These are phyloP conservation scores for Botryotinia convoluta DNA, from an alignment of 2,329 filamentous ascomycete species.

Conservation along the genomic window DNA sequence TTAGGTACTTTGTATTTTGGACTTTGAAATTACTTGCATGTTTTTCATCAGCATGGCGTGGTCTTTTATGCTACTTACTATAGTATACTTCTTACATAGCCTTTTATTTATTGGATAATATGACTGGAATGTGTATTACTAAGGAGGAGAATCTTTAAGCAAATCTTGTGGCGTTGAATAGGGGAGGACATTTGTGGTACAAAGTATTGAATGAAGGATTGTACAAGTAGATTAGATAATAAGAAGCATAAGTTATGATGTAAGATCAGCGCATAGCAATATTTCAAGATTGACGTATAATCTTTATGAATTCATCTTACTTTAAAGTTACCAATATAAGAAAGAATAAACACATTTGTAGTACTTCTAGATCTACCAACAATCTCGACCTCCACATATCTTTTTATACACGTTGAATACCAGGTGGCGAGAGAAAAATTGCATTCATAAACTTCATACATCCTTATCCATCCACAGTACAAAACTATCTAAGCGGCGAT, in stretches of 20 bases:
- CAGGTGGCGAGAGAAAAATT: not conserved
- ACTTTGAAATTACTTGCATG: not conserved
- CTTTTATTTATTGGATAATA: slow-evolving; percentile 7
- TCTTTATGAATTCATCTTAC: not conserved
- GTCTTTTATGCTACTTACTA: not conserved
- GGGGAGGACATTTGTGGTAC: not conserved
- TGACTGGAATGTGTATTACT: slow-evolving; percentile 2
- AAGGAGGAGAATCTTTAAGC: not conserved
- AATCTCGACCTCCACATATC: not conserved
- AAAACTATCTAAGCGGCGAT: not conserved
- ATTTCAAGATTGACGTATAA: not conserved
- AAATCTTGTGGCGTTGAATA: slow-evolving; percentile 2
- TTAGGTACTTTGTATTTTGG: not conserved
- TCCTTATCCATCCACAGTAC: not conserved
- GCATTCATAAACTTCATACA: not conserved
- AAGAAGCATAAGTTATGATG: not conserved
- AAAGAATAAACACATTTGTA: not conserved
- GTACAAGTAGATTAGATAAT: slow-evolving; percentile 5
- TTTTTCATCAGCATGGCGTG: not conserved
- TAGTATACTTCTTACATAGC: slow-evolving; percentile 2
- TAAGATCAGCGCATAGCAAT: not conserved
- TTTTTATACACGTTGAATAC: not conserved
- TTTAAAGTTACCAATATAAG: not conserved
- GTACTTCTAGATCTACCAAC: no score
- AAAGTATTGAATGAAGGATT: not conserved